phyloP scores from a whole-genome alignment of 2,329 filamentous ascomycete genomes.

The Talaromyces sp. region DNA sequence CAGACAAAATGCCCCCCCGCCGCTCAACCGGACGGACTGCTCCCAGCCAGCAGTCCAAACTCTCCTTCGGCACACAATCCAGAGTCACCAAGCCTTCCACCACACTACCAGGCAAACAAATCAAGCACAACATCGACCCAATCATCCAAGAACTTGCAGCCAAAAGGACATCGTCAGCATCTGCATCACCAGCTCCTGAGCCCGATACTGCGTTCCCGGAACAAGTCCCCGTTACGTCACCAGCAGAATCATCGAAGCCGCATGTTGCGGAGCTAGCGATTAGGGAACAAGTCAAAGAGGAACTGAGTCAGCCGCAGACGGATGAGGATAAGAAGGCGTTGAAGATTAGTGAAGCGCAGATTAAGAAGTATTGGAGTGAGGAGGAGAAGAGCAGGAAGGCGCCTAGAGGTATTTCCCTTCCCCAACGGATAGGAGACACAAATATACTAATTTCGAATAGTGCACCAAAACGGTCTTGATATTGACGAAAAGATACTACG shows the following conservation, averaged over 20 bases:
- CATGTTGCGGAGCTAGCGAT: slow-evolving; percentile 39
- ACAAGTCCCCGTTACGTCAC: slow-evolving; percentile 27
- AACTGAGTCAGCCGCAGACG: slow-evolving; percentile 33
- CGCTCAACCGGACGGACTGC: slow-evolving; percentile 38
- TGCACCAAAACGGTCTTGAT: slow-evolving; percentile 74
- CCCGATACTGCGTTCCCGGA: slow-evolving; percentile 31
- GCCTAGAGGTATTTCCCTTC: slow-evolving; percentile 43
- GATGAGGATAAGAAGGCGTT: slow-evolving; percentile 53
- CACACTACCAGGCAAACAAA: slow-evolving; percentile 29
- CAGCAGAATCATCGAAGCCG: slow-evolving; percentile 30
- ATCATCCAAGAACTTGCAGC: slow-evolving; percentile 7
- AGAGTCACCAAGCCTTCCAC: slow-evolving; percentile 59
- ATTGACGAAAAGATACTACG: slow-evolving; percentile 81
- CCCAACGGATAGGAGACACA: neutral
- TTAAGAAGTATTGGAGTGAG: slow-evolving; percentile 73
- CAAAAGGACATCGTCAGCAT: slow-evolving; percentile 14
- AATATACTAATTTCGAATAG: slow-evolving; percentile 30
- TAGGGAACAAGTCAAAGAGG: slow-evolving; percentile 52
- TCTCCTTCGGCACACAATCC: slow-evolving; percentile 60
- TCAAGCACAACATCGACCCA: slow-evolving; percentile 20
- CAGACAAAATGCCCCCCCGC: slow-evolving; percentile 45
- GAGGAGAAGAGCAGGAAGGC: slow-evolving; percentile 69
- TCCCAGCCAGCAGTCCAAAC: slow-evolving; percentile 55
- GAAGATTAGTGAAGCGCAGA: slow-evolving; percentile 64
- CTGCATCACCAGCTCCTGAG: neutral